These are phyloP conservation scores for Xylaria nigripes DNA, from an alignment of 495 filamentous ascomycete genomes.

Conservation along the genomic window DNA sequence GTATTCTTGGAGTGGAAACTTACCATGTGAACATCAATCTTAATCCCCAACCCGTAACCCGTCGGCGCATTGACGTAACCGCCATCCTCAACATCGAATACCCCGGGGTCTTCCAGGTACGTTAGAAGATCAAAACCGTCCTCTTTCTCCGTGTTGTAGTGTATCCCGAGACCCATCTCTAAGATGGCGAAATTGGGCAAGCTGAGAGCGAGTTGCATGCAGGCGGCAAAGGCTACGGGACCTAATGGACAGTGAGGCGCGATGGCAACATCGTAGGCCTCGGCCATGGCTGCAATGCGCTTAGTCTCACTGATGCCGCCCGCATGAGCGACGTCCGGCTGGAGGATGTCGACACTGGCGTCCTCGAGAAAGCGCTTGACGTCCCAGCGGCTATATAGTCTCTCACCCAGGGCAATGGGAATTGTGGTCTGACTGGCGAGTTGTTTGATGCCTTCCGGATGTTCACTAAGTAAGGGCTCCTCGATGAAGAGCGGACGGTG, in stretches of 20 bases:
- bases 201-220: conserved; percentile 57
- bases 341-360: conserved; percentile 59
- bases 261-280: conserved; percentile 66
- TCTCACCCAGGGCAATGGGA: conserved; percentile 66
- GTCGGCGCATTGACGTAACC: conserved; percentile 56
- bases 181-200: conserved; percentile 66
- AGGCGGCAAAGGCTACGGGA: conserved; percentile 63
- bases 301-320: conserved; percentile 65
- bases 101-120: conserved; percentile 53
- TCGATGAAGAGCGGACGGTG: conserved; percentile 67
- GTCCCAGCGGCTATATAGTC: conserved; percentile 65
- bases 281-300: conserved; percentile 64
- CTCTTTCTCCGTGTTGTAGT: conserved; percentile 60
- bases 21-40: conserved; percentile 61
- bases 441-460: conserved; percentile 59
- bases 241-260: conserved; percentile 71
- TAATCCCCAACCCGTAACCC: conserved; percentile 63
- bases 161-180: conserved; percentile 71
- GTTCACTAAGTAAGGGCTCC: conserved; percentile 63
- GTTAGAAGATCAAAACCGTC: conserved; percentile 52
- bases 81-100: conserved; percentile 51
- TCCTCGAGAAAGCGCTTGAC: conserved; percentile 63
- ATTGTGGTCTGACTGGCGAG: conserved; percentile 51
- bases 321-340: conserved; percentile 65
- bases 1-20: conserved; percentile 24